phyloP scores from a whole-genome alignment of 495 filamentous ascomycete genomes.

The Penicillium robsamsonii region DNA sequence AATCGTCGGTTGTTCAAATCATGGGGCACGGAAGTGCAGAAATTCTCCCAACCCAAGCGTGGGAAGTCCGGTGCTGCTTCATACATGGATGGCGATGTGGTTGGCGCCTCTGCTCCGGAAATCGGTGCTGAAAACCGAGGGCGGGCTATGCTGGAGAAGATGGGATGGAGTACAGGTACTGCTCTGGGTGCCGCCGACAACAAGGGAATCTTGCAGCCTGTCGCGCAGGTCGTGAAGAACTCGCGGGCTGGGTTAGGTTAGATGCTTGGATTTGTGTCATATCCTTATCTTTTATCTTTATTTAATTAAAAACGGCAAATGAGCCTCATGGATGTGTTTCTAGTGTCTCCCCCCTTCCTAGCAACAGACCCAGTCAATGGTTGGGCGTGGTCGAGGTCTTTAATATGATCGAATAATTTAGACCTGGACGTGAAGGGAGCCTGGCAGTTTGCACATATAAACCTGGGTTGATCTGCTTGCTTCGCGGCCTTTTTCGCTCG shows the following conservation, averaged over 20 bases:
- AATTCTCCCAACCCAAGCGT: slow-evolving; percentile 32
- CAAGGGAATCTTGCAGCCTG: slow-evolving; percentile 82
- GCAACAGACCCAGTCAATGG: slow-evolving; percentile 34
- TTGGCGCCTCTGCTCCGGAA: slow-evolving; percentile 81
- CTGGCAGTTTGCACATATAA: slow-evolving; percentile 61
- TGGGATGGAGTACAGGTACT: slow-evolving; percentile 92
- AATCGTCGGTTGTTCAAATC: slow-evolving; percentile 34
- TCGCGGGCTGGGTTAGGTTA: slow-evolving; percentile 80
- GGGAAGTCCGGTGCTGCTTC: slow-evolving; percentile 47
- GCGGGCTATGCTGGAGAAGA: slow-evolving; percentile 88
- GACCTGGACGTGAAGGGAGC: slow-evolving; percentile 63
- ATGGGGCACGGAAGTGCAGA: slow-evolving; percentile 26
- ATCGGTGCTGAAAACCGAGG: slow-evolving; percentile 81
- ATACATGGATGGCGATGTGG: slow-evolving; percentile 84
- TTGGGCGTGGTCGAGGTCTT: slow-evolving; percentile 58
- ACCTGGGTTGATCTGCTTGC: slow-evolving; percentile 42
- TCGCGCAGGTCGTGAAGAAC: slow-evolving; percentile 85
- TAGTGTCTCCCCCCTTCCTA: slow-evolving; percentile 29
- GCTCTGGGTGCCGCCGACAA: slow-evolving; percentile 80
- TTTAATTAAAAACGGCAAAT: not conserved
- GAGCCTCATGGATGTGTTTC: slow-evolving; percentile 1
- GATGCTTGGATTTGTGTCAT: slow-evolving; percentile 13
- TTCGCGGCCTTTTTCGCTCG: slow-evolving; percentile 76
- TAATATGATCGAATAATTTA: slow-evolving; percentile 72
- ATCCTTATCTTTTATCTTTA: too few relatives aligned